Conservation (phyloP, 108 stramenopile species). For the Cafeteria roenbergensis region DNA sequence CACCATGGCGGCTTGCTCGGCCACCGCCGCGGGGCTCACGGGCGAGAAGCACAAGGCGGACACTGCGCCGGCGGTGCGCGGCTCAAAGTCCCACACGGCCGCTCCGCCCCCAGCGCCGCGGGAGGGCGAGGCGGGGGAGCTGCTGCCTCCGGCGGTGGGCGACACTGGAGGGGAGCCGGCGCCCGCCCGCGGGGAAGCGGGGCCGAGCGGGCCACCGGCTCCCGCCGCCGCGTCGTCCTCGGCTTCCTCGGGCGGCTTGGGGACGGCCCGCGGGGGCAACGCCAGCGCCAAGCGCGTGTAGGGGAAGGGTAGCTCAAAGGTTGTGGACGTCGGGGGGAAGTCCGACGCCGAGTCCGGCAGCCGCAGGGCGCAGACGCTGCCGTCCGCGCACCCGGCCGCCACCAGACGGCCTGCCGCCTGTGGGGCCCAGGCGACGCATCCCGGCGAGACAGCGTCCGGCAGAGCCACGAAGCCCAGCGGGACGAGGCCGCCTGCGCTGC, state of each 20-base stretch:
- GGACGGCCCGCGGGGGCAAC: neutral
- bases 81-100: no score
- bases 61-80: no score
- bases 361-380: neutral
- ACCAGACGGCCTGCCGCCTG: constrained; percentile 3
- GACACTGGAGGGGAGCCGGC: no score
- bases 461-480: constrained; percentile 26
- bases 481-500: constrained; percentile 10
- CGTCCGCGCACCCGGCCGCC: neutral
- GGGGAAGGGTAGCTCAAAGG: constrained; percentile 7
- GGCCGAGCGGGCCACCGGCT: no score
- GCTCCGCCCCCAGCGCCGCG: no score
- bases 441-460: constrained; percentile 10
- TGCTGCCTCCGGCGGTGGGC: no score
- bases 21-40: constrained; percentile 15
- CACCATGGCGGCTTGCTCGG: constrained; percentile 17
- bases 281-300: neutral
- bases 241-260: no score
- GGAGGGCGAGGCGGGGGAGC: no score
- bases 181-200: no score
- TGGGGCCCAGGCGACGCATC: constrained; percentile 19
- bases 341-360: constrained; percentile 2
- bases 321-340: constrained; percentile 1
- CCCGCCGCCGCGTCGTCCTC: no score
- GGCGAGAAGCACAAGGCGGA: constrained; percentile 11